These are phyloP conservation scores for Trichoderma sp. DNA, from an alignment of 2,329 filamentous ascomycete species.

Conservation along the genomic window DNA sequence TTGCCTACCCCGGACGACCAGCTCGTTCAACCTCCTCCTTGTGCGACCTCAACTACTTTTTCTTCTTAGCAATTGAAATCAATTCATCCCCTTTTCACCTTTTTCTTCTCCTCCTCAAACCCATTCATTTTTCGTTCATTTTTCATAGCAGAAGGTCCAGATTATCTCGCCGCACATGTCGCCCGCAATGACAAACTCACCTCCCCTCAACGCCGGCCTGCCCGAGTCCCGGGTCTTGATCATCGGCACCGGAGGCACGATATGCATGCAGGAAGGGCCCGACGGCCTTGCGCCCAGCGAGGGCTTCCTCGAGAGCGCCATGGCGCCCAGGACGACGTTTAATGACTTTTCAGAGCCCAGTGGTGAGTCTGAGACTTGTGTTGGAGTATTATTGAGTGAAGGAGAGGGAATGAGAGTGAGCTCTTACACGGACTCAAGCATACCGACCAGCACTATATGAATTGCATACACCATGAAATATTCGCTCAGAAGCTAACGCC, in stretches of 20 bases:
- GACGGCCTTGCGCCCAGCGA: conserved; percentile 79
- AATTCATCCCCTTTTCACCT: background rate
- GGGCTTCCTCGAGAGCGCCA: conserved; percentile 79
- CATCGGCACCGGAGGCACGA: conserved; percentile 87
- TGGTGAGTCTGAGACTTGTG: conserved; percentile 33
- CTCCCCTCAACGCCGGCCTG: conserved; percentile 39
- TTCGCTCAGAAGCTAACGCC: background rate
- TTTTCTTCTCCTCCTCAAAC: background rate
- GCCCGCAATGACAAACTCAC: conserved; percentile 19
- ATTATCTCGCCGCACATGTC: conserved; percentile 27
- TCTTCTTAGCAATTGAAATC: conserved; percentile 17
- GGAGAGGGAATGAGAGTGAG: background rate
- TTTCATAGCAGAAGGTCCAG: background rate
- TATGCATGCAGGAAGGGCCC: conserved; percentile 84
- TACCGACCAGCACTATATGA: too few relatives aligned
- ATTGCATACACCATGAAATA: too few relatives aligned
- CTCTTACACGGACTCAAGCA: background rate
- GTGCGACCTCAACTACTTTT: too few relatives aligned
- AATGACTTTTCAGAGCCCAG: conserved; percentile 61
- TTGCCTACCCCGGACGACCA: too few relatives aligned
- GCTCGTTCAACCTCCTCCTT: background rate
- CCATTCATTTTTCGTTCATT: background rate
- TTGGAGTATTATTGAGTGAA: background rate
- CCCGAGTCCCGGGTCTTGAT: conserved; percentile 83
- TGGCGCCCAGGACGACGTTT: conserved; percentile 81